phyloP scores from a whole-genome alignment of 495 filamentous ascomycete genomes.

The Podospora pseudopauciseta region DNA sequence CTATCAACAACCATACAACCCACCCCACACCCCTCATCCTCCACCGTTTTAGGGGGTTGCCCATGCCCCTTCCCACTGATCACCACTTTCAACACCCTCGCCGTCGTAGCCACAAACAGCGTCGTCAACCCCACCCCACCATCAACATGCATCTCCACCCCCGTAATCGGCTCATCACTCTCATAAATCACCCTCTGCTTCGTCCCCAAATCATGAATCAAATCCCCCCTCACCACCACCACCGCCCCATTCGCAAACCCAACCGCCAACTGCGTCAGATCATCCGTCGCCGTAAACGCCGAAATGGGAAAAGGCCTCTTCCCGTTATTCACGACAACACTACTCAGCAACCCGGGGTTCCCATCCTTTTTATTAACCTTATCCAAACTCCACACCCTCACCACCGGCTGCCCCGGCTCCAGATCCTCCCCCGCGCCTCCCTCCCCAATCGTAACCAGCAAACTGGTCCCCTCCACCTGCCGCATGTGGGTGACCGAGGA shows the following conservation, averaged over 20 bases:
- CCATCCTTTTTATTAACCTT: slow-evolving; percentile 93
- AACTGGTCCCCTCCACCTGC: slow-evolving; percentile 81
- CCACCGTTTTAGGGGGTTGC: slow-evolving; percentile 80
- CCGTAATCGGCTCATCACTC: slow-evolving; percentile 93
- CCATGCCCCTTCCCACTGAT: slow-evolving; percentile 85
- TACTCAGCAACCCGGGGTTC: slow-evolving; percentile 78
- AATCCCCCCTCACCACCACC: slow-evolving; percentile 85
- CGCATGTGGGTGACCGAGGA: slow-evolving; percentile 87
- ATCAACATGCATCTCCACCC: slow-evolving; percentile 71
- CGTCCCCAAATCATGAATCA: slow-evolving; percentile 94
- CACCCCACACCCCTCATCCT: slow-evolving; percentile 82
- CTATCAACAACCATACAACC: slow-evolving; percentile 89
- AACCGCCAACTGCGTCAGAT: slow-evolving; percentile 86
- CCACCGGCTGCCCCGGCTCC: slow-evolving; percentile 58
- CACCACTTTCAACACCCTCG: slow-evolving; percentile 77
- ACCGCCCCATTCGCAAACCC: slow-evolving; percentile 96
- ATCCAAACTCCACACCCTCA: slow-evolving; percentile 96
- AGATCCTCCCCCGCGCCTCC: slow-evolving; percentile 60
- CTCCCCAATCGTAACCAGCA: slow-evolving; percentile 75
- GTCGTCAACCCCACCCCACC: slow-evolving; percentile 57
- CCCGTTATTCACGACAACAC: slow-evolving; percentile 81
- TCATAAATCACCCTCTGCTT: slow-evolving; percentile 95
- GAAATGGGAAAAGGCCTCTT: slow-evolving; percentile 91
- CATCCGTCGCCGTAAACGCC: slow-evolving; percentile 78
- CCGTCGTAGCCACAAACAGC: slow-evolving; percentile 88